Evolutionary conservation across 2,329 filamentous ascomycete genomes (phyloP), one percentile per base, ranked within the genome.

Genomic region (Cordyceps tenuipes): DNA sequence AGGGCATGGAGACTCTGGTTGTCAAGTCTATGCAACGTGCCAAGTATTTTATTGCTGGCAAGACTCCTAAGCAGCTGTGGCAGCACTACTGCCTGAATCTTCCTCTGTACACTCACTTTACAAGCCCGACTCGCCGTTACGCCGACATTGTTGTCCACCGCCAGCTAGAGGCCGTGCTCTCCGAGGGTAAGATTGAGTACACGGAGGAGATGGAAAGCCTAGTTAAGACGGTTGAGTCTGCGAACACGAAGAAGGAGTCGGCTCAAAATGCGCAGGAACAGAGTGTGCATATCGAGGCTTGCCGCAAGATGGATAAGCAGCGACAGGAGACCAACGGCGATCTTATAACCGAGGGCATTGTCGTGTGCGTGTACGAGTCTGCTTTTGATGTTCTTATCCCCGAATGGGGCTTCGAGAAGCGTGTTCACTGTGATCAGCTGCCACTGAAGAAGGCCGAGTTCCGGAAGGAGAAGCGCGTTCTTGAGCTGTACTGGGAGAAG

Each of bases 401-500:
- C 6, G 92, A 99, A 71, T 99, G 91, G 80, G 94, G 94, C 65
- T 97, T 99, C 67, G 94, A 99, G 80, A 99, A 99, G 85, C 90
- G 94, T 65, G 94, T 99, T 57, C 94, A 99, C 76, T 99, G 94
- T 72, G 94, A 99, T 71, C 94, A 99, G 79, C 81, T 99, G 71
- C 94, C 94, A 34, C 79, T 99, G 66, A 93, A 97, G 83, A 99
- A 99, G 81, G 94, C 94, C n/a, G 94, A 99, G 72, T 99, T 94
- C 76, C 87, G 95, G 75, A 97, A 97, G 81, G 91, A 96, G 72
- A 90, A 92, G 77, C 86, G 94, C 60, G 85, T 97, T 34, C 82
- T 99, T 51, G 94, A 99, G 76, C 83, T 99, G 17, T 99, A 97
- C 81, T 99, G 94, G 94, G 94, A 99, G 85, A 99, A 97, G 83